phyloP scores from a whole-genome alignment of 2,329 filamentous ascomycete species.

The Sordariomycetes sp. region DNA sequence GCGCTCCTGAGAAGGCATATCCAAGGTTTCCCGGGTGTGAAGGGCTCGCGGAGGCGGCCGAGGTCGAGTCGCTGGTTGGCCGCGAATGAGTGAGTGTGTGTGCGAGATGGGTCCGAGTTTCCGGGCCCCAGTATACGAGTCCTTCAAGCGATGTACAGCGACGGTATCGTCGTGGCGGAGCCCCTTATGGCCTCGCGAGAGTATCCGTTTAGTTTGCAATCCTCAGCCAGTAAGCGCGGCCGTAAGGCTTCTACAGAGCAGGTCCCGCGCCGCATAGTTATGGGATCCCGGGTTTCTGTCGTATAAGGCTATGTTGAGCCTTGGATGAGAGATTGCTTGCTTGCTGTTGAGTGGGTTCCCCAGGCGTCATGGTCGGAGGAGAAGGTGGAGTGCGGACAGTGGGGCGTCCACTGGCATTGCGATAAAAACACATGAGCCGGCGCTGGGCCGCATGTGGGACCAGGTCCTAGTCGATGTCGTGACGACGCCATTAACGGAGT shows the following conservation, averaged over 20 bases:
- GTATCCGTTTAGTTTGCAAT: background rate
- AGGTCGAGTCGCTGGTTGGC: background rate
- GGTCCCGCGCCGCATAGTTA: background rate
- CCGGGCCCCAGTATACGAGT: background rate
- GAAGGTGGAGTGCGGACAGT: background rate
- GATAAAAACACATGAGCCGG: too few species aligned
- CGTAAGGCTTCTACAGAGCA: background rate
- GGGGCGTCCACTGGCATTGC: too few species aligned
- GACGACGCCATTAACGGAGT: too few species aligned
- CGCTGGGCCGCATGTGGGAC: too few species aligned
- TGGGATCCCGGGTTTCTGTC: background rate
- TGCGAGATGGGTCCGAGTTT: background rate
- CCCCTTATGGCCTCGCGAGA: background rate
- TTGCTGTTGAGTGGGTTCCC: background rate
- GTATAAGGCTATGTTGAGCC: background rate
- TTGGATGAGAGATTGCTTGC: background rate
- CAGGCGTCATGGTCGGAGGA: background rate
- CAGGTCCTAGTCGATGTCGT: too few species aligned
- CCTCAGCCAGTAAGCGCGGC: background rate
- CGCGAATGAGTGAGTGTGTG: background rate
- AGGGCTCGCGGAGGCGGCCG: background rate
- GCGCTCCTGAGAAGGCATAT: background rate
- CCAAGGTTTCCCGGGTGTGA: background rate
- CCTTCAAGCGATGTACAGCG: background rate
- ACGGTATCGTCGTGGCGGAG: background rate